A percentile compares a stretch with the other conserved stretches of the same genome.
Conservation (phyloP, 345 rosid genomes). For the Eucalyptus urophylla region DNA sequence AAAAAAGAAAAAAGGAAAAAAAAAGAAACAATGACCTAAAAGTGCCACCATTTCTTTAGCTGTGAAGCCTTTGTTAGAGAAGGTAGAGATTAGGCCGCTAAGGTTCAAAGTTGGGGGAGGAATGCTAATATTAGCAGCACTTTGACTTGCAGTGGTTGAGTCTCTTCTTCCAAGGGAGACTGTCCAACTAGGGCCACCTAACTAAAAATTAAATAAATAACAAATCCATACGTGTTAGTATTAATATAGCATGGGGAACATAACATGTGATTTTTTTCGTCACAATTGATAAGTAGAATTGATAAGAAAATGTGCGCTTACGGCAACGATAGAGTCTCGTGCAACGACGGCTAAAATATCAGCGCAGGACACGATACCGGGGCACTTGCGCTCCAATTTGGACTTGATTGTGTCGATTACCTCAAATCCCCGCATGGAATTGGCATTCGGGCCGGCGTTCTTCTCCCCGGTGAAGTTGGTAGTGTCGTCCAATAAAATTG, state of each 20-base stretch:
- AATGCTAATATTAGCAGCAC: constrained; percentile 9
- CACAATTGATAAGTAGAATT: background rate
- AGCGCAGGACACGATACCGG: constrained; percentile 9
- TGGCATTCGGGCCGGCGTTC: background rate
- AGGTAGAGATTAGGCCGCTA: constrained; percentile 22
- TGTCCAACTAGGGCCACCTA: constrained; percentile 36
- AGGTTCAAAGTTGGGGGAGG: constrained; percentile 28
- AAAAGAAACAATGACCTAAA: constrained; percentile 7
- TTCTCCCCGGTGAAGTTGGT: constrained; percentile 3
- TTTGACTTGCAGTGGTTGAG: constrained; percentile 35
- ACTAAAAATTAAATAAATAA: constrained; percentile 1
- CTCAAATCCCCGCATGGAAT: constrained; percentile 14
- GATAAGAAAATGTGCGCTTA: background rate
- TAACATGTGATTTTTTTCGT: background rate
- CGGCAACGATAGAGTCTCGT: constrained; percentile 9
- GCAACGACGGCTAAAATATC: constrained; percentile 16
- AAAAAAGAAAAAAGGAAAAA: fast-evolving
- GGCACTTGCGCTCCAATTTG: constrained; percentile 5
- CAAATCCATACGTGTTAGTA: background rate
- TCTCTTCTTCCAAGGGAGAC: constrained; percentile 59
- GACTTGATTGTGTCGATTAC: constrained; percentile 15
- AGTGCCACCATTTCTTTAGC: constrained; percentile 53
- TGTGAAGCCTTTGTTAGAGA: constrained; percentile 38
- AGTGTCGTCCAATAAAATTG: constrained; percentile 8
- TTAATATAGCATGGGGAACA: background rate